phyloP scores from a whole-genome alignment of 345 rosid genomes.

The Isatis tinctoria region DNA sequence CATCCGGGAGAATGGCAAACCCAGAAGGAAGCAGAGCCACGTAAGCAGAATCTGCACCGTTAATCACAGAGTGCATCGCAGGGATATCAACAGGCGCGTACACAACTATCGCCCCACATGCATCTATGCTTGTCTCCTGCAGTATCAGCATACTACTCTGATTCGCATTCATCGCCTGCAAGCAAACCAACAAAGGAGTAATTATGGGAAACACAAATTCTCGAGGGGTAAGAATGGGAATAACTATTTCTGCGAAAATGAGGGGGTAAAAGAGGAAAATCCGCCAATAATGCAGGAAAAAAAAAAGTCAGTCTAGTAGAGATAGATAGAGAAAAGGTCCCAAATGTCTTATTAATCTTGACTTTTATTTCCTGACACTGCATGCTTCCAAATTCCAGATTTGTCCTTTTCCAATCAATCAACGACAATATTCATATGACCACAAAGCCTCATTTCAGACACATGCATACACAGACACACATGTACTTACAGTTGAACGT shows the following conservation, averaged over 20 bases:
- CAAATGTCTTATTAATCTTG: slow-evolving; percentile 44
- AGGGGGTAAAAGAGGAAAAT: neutral
- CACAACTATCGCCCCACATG: slow-evolving; percentile 86
- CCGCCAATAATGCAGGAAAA: neutral
- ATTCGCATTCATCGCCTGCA: slow-evolving; percentile 76
- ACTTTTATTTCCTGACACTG: slow-evolving; percentile 35
- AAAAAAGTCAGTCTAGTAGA: neutral
- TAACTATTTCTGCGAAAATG: neutral
- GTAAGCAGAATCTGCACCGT: slow-evolving; percentile 93
- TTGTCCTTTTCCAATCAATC: slow-evolving; percentile 36
- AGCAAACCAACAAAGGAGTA: neutral
- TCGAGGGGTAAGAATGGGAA: neutral
- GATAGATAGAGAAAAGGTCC: slow-evolving; percentile 35
- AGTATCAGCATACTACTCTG: slow-evolving; percentile 89
- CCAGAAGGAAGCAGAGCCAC: slow-evolving; percentile 94
- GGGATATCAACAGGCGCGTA: slow-evolving; percentile 98
- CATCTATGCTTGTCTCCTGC: slow-evolving; percentile 92
- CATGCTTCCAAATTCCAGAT: slow-evolving; percentile 35
- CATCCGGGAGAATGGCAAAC: slow-evolving; percentile 68
- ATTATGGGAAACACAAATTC: too few species aligned
- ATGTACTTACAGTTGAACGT: slow-evolving; percentile 56
- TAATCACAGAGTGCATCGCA: slow-evolving; percentile 93
- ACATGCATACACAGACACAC: neutral
- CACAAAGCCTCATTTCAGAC: slow-evolving; percentile 21
- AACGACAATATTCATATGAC: slow-evolving; percentile 24